Conservation (phyloP, 2,329 filamentous ascomycete genomes). For the Fusarium sacchari region DNA sequence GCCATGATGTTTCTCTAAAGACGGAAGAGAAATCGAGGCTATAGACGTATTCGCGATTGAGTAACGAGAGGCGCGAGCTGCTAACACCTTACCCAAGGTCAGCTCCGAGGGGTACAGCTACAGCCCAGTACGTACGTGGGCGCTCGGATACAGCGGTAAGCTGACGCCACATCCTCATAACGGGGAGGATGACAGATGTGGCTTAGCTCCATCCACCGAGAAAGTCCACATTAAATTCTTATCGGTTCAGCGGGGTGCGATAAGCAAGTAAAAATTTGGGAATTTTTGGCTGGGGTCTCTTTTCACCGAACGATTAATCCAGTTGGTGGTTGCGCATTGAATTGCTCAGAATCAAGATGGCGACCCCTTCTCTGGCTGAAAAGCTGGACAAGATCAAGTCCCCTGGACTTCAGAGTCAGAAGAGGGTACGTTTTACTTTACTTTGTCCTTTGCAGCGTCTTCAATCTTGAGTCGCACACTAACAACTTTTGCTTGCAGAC, state of each 20-base stretch:
- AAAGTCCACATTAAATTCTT: constrained; percentile 29
- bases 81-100: constrained; percentile 40
- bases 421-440: constrained; percentile 73
- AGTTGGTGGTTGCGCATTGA: constrained; percentile 42
- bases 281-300: constrained; percentile 40
- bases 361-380: constrained; percentile 72
- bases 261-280: constrained; percentile 46
- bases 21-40: constrained; percentile 37
- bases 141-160: constrained; percentile 47
- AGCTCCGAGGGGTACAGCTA: constrained; percentile 43
- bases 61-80: constrained; percentile 36
- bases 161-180: constrained; percentile 34
- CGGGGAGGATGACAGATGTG: constrained; percentile 30
- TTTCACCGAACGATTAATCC: constrained; percentile 44
- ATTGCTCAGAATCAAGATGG: constrained; percentile 54
- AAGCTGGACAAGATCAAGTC: constrained; percentile 97
- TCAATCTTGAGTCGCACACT: constrained; percentile 20
- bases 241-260: constrained; percentile 44
- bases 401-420: constrained; percentile 94
- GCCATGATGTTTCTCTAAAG: constrained; percentile 69
- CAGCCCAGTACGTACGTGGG: constrained; percentile 38
- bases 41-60: constrained; percentile 32
- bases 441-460: background rate
- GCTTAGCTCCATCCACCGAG: constrained; percentile 2
- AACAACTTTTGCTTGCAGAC: constrained; percentile 62